phyloP scores from a whole-genome alignment of 495 filamentous ascomycete species.

The Lepraria neglecta region DNA sequence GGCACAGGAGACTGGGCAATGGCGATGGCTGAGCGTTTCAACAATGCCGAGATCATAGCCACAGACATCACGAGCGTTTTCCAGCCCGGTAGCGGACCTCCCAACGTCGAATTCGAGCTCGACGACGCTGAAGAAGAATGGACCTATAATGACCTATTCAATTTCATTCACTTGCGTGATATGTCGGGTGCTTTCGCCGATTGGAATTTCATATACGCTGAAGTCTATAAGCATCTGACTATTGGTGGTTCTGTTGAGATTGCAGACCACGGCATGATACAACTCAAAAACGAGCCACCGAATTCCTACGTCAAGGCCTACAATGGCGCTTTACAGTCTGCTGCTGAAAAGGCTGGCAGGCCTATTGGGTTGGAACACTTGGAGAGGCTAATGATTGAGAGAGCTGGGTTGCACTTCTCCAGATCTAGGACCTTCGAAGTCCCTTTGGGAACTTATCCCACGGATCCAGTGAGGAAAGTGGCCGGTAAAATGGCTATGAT shows the following conservation, averaged over 20 bases:
- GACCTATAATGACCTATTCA: slow-evolving; percentile 53
- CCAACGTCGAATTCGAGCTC: slow-evolving; percentile 65
- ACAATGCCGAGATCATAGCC: slow-evolving; percentile 57
- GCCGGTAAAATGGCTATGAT: slow-evolving; percentile 64
- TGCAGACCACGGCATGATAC: slow-evolving; percentile 38
- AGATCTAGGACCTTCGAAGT: slow-evolving; percentile 49
- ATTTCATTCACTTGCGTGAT: slow-evolving; percentile 60
- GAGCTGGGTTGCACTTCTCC: slow-evolving; percentile 58
- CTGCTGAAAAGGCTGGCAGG: slow-evolving; percentile 32
- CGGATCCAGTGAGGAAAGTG: slow-evolving; percentile 47
- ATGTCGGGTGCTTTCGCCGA: slow-evolving; percentile 55
- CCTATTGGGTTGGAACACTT: slow-evolving; percentile 52
- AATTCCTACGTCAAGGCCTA: slow-evolving; percentile 39
- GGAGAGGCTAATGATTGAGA: slow-evolving; percentile 41
- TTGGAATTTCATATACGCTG: slow-evolving; percentile 55
- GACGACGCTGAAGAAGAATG: slow-evolving; percentile 57
- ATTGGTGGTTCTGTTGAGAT: slow-evolving; percentile 62
- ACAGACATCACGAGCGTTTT: slow-evolving; percentile 51
- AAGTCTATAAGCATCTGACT: slow-evolving; percentile 53
- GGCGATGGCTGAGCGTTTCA: slow-evolving; percentile 58
- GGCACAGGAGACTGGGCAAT: slow-evolving; percentile 72
- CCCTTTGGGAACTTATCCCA: slow-evolving; percentile 53
- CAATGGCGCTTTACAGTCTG: slow-evolving; percentile 35
- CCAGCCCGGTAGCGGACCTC: slow-evolving; percentile 37
- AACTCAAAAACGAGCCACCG: slow-evolving; percentile 29